Percentiles rank a stretch among this genome's conserved stretches.
phyloP scores from a whole-genome alignment of 2,329 filamentous ascomycete genomes.

The Monosporascus sp. region DNA sequence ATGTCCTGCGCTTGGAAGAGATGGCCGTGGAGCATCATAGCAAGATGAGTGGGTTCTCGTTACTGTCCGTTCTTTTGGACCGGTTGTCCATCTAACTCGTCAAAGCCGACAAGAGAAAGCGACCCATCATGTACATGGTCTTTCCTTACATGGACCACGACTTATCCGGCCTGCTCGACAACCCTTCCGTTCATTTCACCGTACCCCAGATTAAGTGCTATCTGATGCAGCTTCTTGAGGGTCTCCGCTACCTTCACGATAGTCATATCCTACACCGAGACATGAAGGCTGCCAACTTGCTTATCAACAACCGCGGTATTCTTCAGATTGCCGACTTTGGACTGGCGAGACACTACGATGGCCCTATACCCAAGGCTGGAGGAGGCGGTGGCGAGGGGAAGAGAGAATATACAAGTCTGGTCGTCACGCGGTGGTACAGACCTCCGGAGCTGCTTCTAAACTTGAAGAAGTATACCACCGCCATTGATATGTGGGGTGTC shows the following conservation, averaged over 20 bases:
- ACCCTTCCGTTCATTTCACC: constrained; percentile 81
- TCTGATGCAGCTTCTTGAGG: constrained; percentile 86
- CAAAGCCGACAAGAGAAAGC: constrained; percentile 69
- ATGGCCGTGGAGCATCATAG: constrained; percentile 81
- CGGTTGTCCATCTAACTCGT: constrained; percentile 16
- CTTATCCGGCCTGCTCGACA: constrained; percentile 92
- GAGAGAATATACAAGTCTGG: constrained; percentile 91
- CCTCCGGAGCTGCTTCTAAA: constrained; percentile 89
- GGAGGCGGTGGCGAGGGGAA: constrained; percentile 77
- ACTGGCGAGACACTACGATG: constrained; percentile 88
- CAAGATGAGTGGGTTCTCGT: constrained; percentile 22
- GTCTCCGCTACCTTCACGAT: constrained; percentile 84
- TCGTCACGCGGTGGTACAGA: constrained; percentile 95
- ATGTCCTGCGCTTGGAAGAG: constrained; percentile 82
- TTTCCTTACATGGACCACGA: constrained; percentile 99
- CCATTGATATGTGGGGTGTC: constrained; percentile 97
- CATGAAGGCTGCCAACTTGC: constrained; percentile 97
- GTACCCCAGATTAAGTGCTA: constrained; percentile 97
- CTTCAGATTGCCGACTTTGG: constrained; percentile 98
- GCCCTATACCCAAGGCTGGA: constrained; percentile 69
- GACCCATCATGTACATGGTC: constrained; percentile 95
- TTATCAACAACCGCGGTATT: constrained; percentile 91
- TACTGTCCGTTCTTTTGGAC: not conserved
- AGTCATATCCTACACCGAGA: constrained; percentile 89
- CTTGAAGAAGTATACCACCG: constrained; percentile 87